Evolutionary conservation across 176 grass and related monocot genomes (phyloP), one percentile per base, ranked within the genome.

Genomic region (Aechmea fasciata): DNA sequence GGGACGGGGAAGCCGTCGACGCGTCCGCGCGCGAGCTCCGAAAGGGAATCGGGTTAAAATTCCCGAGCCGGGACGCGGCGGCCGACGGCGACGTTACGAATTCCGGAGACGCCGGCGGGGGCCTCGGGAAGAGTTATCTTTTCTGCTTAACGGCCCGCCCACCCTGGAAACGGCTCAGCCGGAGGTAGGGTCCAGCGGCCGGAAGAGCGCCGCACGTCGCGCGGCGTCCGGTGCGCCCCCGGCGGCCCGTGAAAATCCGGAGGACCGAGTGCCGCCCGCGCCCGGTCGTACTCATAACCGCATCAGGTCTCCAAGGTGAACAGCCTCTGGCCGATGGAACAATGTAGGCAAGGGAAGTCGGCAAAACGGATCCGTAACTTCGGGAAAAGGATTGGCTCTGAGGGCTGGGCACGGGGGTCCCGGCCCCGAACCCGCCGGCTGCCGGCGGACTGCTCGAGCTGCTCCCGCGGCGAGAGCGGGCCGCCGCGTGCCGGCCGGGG

Each of bases 61-160:
- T n/a, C n/a, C n/a, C n/a, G 81, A 91, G 81, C 81, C 57, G 69
- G 79, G 85, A 92, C 26, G 78, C 73, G 82, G 86, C 68, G 71
- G 86, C 65, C 55, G 82, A 89, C 71, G 82, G 75, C 54, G 61
- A 82, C 55, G 75, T 80, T 79, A 82, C 79, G 79, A 77, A 85
- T 71, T 90, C 87, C 69, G 72, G 79, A 85, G 87, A 85, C 72
- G 68, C 64, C 68, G 79, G 75, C 68, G 83, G 79, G 87, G 79
- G 72, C 87, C 79, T 70, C 75, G 79, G 79, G 82, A 90, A 90
- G 82, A 90, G 81, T 87, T 87, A 87, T 87, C 75, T 87, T 87
- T 87, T 91, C 75, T 84, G 69, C 78, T 91, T 87, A 91, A 91
- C 75, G 78, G 78, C 84, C 84, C 14, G 72, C 75, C 78, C 70